phyloP scores from a whole-genome alignment of 352 stramenopile species.

The Phytophthora agathidicida region DNA sequence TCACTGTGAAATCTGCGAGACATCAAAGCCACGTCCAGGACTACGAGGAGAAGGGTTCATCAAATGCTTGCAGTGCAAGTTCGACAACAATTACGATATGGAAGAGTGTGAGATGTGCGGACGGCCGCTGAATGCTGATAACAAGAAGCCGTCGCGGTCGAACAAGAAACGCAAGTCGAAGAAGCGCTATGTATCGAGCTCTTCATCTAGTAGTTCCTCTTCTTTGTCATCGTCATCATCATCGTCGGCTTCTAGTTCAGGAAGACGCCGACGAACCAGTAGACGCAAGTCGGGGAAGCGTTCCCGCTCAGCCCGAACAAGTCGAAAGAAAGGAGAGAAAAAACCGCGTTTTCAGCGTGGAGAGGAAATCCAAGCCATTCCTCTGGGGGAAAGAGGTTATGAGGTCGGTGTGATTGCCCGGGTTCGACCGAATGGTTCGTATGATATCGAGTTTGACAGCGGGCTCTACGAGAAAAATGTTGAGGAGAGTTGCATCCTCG shows the following conservation, averaged over 20 bases:
- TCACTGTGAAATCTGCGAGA: constrained; percentile 77
- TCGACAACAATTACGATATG: constrained; percentile 80
- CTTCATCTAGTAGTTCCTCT: constrained; percentile 37
- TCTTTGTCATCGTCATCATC: constrained; percentile 36
- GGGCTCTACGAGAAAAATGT: constrained; percentile 63
- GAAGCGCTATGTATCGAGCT: constrained; percentile 43
- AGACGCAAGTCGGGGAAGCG: constrained; percentile 40
- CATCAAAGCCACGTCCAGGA: constrained; percentile 57
- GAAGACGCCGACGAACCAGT: constrained; percentile 31
- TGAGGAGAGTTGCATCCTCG: constrained; percentile 47
- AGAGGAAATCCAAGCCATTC: constrained; percentile 70
- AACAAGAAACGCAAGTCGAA: constrained; percentile 46
- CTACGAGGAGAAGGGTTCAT: constrained; percentile 56
- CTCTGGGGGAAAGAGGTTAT: constrained; percentile 49
- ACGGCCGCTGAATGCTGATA: constrained; percentile 35
- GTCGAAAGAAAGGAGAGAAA: constrained; percentile 29
- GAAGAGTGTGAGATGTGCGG: constrained; percentile 76
- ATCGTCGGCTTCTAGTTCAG: constrained; percentile 33
- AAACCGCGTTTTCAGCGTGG: constrained; percentile 50
- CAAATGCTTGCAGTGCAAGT: constrained; percentile 70
- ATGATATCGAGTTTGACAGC: constrained; percentile 76
- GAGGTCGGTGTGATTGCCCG: constrained; percentile 58
- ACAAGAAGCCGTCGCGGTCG: constrained; percentile 37
- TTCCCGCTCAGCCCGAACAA: constrained; percentile 25
- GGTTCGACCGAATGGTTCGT: constrained; percentile 55